These are phyloP conservation scores for Tricholoma saponaceum DNA, from an alignment of 768 basidiomycete species.

Conservation along the genomic window DNA sequence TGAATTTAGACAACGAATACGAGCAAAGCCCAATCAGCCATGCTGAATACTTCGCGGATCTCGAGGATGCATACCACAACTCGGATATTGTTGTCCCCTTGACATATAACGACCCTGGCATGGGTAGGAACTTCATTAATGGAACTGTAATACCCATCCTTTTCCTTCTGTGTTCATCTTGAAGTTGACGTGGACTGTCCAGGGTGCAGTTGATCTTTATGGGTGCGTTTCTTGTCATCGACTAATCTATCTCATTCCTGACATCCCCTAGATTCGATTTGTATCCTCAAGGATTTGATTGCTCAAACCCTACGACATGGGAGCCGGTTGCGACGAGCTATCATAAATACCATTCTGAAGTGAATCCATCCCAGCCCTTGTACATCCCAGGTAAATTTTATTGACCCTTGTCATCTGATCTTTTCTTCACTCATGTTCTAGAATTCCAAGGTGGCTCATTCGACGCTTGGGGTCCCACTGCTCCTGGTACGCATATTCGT, in stretches of 20 bases:
- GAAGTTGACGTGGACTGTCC: not conserved
- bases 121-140: constrained; percentile 58
- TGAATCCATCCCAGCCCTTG: constrained; percentile 52
- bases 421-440: constrained; percentile 5
- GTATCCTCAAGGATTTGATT: constrained; percentile 80
- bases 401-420: constrained; percentile 6
- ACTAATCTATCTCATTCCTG: not conserved
- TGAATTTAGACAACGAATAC: constrained; percentile 67
- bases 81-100: constrained; percentile 64
- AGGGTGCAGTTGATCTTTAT: constrained; percentile 75
- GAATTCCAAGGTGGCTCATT: constrained; percentile 75
- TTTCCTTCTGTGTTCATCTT: not conserved
- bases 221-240: constrained; percentile 38
- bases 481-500: constrained; percentile 43
- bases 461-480: constrained; percentile 76
- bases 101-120: constrained; percentile 69
- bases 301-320: constrained; percentile 69
- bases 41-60: constrained; percentile 58
- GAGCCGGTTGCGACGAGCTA: constrained; percentile 59
- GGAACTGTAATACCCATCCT: constrained; percentile 45
- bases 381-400: constrained; percentile 58
- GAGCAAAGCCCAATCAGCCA: constrained; percentile 41
- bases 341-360: constrained; percentile 54
- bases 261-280: constrained; percentile 45
- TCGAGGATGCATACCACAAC: constrained; percentile 50